These are phyloP conservation scores for Euptelea pleiosperma DNA, from an alignment of 164 flowering plant genomes.

Conservation along the genomic window DNA sequence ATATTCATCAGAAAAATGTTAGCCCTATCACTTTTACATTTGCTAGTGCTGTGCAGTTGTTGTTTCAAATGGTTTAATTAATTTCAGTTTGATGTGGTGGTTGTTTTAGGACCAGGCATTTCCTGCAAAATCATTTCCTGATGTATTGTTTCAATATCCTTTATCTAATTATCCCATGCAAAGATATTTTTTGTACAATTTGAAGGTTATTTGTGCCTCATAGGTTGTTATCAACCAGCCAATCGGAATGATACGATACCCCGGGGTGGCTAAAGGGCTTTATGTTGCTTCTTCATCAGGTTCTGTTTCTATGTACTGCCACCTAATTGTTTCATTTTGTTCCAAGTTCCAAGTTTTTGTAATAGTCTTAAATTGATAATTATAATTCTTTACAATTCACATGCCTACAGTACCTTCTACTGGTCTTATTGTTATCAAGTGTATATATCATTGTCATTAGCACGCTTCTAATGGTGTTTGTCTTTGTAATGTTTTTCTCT, in stretches of 20 bases:
- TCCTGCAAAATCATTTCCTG: too few relatives aligned
- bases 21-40: too few relatives aligned
- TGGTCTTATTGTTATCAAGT: conserved; percentile 6
- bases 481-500: too few relatives aligned
- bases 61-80: too few relatives aligned
- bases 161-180: background rate
- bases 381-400: background rate
- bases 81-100: too few relatives aligned
- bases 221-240: conserved; percentile 75
- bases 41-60: too few relatives aligned
- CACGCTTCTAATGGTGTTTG: background rate
- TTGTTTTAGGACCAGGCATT: too few relatives aligned
- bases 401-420: background rate
- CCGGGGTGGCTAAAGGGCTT: conserved; percentile 89
- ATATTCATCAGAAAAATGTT: too few relatives aligned
- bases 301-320: conserved; percentile 12
- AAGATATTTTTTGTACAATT: background rate
- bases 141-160: too few relatives aligned
- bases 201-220: conserved; percentile 14
- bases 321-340: background rate
- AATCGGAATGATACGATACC: conserved; percentile 68
- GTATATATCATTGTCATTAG: background rate
- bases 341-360: background rate
- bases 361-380: background rate
- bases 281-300: conserved; percentile 90